Conservation (phyloP, 176 grass and related monocot genomes). For the Leersia perrieri region DNA sequence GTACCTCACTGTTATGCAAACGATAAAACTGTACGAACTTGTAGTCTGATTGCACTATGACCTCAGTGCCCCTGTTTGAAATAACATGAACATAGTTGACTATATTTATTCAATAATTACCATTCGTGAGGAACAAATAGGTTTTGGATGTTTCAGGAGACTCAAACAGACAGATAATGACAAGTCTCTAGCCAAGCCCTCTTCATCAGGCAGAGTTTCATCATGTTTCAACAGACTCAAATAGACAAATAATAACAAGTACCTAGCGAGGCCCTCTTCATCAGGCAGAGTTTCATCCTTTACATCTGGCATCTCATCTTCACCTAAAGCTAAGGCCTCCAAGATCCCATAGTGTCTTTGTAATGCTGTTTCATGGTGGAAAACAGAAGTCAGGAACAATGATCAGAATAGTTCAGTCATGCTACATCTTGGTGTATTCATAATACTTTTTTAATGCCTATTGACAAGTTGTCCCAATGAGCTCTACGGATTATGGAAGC, state of each 20-base stretch:
- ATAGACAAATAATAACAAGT: constrained; percentile 24
- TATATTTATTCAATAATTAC: constrained; percentile 20
- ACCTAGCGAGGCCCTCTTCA: constrained; percentile 80
- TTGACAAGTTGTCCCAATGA: background rate
- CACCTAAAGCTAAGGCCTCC: constrained; percentile 87
- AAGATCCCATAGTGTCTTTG: constrained; percentile 94
- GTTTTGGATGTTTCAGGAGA: background rate
- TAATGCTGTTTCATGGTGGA: constrained; percentile 55
- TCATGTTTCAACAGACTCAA: constrained; percentile 52
- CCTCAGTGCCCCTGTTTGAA: background rate
- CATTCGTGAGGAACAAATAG: constrained; percentile 7
- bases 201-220: constrained; percentile 86
- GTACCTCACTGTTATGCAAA: constrained; percentile 2
- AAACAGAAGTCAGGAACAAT: background rate
- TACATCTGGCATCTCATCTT: constrained; percentile 91
- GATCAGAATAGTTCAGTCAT: background rate
- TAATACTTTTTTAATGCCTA: background rate
- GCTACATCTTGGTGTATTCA: background rate
- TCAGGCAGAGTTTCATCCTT: constrained; percentile 92
- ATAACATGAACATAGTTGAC: constrained; percentile 5
- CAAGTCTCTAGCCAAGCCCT: constrained; percentile 67
- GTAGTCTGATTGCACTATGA: constrained; percentile 5
- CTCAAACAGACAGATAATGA: constrained; percentile 19
- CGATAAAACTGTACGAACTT: background rate
- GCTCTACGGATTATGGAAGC: background rate